Evolutionary conservation across 1,284 basidiomycete genomes (phyloP).

Genomic region (Rhodotorula sp.): DNA sequence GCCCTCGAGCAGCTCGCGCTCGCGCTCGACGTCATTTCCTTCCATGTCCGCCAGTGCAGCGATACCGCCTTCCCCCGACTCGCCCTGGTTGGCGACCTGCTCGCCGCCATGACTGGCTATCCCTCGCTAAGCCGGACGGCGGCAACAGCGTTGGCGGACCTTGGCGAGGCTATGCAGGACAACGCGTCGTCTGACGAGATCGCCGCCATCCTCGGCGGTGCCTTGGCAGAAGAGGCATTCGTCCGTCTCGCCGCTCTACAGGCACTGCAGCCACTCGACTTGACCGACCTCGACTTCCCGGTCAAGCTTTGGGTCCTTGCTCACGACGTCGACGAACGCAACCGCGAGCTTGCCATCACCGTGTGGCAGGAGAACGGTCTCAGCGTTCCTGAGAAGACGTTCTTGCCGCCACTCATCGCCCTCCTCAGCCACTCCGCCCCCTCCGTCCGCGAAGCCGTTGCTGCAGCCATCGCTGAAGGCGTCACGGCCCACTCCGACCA

Average conservation of each 20-base stretch:
- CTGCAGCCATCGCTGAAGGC: conserved; percentile 73
- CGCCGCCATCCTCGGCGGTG: conserved; percentile 66
- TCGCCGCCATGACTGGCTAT: conserved; percentile 73
- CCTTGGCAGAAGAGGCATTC: conserved; percentile 82
- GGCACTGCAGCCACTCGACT: conserved; percentile 79
- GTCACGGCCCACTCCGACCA: conserved; percentile 70
- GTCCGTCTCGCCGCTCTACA: conserved; percentile 89
- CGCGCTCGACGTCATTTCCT: conserved; percentile 77
- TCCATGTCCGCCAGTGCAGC: conserved; percentile 74
- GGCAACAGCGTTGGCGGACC: conserved; percentile 73
- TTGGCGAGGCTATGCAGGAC: conserved; percentile 76
- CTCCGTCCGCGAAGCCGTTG: conserved; percentile 75
- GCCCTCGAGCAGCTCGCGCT: conserved; percentile 84
- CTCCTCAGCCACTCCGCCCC: conserved; percentile 80
- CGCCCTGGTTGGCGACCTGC: conserved; percentile 66
- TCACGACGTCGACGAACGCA: conserved; percentile 91
- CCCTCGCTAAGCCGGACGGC: conserved; percentile 83
- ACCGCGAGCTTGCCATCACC: conserved; percentile 73
- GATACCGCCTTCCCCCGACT: conserved; percentile 65
- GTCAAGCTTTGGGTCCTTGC: conserved; percentile 83
- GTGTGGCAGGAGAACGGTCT: conserved; percentile 97
- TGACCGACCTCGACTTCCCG: conserved; percentile 92
- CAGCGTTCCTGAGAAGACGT: conserved; percentile 71
- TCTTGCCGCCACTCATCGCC: conserved; percentile 61
- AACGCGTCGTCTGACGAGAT: conserved; percentile 66